A percentile compares a stretch with the other conserved stretches of the same genome.
Evolutionary conservation across 2,329 filamentous ascomycete genomes (phyloP).

Genomic region (Apiospora marii): DNA sequence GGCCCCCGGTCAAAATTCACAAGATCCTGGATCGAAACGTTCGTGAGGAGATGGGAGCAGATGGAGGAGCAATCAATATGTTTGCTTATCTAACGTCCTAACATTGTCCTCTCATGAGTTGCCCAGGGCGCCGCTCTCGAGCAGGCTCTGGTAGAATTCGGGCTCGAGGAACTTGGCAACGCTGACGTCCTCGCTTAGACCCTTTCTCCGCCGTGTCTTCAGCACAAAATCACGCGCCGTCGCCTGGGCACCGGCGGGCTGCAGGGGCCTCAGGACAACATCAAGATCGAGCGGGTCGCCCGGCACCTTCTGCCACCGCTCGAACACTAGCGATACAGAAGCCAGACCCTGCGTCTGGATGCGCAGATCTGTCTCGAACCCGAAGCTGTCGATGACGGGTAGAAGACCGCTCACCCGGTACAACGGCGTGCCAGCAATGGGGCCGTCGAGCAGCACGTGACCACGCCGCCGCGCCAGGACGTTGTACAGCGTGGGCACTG

Average conservation of each 20-base stretch:
- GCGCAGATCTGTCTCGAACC: constrained; percentile 95
- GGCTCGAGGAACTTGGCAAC: constrained; percentile 97
- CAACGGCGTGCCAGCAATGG: constrained; percentile 91
- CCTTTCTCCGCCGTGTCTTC: constrained; percentile 93
- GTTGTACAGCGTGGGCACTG: constrained; percentile 89
- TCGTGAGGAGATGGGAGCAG: constrained; percentile 1
- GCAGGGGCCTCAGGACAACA: constrained; percentile 81
- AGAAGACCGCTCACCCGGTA: constrained; percentile 91
- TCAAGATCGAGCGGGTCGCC: constrained; percentile 93
- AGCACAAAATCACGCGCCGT: constrained; percentile 95
- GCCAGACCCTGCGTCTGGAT: constrained; percentile 96
- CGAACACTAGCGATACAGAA: constrained; percentile 90
- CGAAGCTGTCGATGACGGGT: constrained; percentile 96
- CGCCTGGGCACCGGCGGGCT: constrained; percentile 86
- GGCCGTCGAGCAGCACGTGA: constrained; percentile 92
- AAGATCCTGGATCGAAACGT: constrained; percentile 18
- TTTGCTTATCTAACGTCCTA: not conserved
- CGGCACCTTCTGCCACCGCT: constrained; percentile 94
- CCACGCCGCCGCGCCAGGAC: constrained; percentile 87
- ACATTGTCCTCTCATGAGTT: constrained; percentile 20
- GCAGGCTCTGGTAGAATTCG: constrained; percentile 86
- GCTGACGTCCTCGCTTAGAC: constrained; percentile 91
- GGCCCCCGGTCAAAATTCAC: not conserved
- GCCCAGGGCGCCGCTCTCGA: constrained; percentile 85
- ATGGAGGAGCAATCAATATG: not conserved